phyloP scores from a whole-genome alignment of 2,329 filamentous ascomycete genomes.

The Fusarium sp. region DNA sequence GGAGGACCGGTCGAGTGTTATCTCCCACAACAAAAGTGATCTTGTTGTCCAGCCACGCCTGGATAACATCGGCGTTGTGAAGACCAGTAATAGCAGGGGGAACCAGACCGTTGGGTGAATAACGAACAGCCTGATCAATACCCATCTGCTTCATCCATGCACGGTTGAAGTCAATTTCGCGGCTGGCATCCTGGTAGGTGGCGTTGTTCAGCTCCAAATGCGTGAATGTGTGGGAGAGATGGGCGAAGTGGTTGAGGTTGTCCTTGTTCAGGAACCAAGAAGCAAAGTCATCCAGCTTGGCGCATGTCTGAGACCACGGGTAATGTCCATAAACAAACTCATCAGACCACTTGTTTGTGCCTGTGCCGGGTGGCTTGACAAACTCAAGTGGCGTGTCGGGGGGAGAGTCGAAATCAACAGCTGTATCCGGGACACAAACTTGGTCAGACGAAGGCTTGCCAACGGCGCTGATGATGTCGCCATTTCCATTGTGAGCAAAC shows the following conservation, averaged over 20 bases:
- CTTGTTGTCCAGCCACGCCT: constrained; percentile 29
- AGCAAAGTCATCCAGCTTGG: constrained; percentile 28
- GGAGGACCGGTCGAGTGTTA: constrained; percentile 22
- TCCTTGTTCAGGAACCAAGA: constrained; percentile 25
- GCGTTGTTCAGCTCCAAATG: constrained; percentile 34
- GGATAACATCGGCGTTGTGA: constrained; percentile 32
- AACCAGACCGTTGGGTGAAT: constrained; percentile 24
- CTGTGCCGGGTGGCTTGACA: constrained; percentile 19
- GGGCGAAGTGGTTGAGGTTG: constrained; percentile 33
- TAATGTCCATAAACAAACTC: constrained; percentile 9
- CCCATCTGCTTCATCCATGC: constrained; percentile 28
- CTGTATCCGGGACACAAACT: background rate
- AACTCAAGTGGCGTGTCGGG: constrained; percentile 27
- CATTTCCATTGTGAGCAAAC: constrained; percentile 34
- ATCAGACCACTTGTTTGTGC: constrained; percentile 23
- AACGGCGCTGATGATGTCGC: constrained; percentile 24
- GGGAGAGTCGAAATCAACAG: constrained; percentile 20
- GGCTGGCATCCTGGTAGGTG: constrained; percentile 28
- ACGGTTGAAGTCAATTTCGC: constrained; percentile 33
- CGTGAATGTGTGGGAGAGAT: constrained; percentile 32
- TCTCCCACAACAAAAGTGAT: constrained; percentile 29
- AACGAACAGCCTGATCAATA: constrained; percentile 24
- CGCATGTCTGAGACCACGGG: constrained; percentile 27
- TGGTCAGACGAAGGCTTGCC: background rate
- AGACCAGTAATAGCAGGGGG: constrained; percentile 35